Conservation (phyloP, 2,329 filamentous ascomycete species). For the Emmonsiellopsis sp. region DNA sequence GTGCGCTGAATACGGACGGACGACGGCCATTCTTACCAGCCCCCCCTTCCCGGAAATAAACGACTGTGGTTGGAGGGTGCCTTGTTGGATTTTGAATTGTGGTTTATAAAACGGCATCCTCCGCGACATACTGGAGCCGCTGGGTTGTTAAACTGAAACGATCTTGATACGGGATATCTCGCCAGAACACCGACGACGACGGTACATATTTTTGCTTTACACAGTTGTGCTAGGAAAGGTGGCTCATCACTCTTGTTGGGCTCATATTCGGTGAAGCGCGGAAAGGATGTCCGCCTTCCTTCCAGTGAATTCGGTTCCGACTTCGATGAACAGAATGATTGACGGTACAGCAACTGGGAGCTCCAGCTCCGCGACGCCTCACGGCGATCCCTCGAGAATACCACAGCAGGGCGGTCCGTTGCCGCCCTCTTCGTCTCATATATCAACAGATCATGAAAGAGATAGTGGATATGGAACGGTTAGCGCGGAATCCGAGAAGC, state of each 20-base stretch:
- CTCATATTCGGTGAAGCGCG: slow-evolving; percentile 21
- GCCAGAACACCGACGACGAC: neutral
- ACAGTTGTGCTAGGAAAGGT: slow-evolving; percentile 6
- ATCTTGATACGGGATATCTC: neutral
- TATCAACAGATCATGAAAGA: neutral
- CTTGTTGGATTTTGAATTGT: neutral
- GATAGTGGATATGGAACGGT: slow-evolving; percentile 1
- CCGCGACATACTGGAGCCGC: neutral
- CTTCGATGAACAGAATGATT: slow-evolving; percentile 34
- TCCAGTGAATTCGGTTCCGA: slow-evolving; percentile 50
- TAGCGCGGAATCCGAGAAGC: neutral
- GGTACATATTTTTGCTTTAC: neutral
- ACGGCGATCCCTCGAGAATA: slow-evolving; percentile 29
- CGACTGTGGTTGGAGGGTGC: no score
- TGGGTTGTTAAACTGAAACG: neutral
- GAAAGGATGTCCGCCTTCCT: slow-evolving; percentile 50
- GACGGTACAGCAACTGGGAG: slow-evolving; percentile 32
- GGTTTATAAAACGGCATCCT: neutral
- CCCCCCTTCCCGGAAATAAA: no score
- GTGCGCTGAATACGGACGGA: no score
- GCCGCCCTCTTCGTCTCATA: neutral
- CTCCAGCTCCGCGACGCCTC: slow-evolving; percentile 42
- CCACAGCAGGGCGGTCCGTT: neutral
- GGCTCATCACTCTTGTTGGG: slow-evolving; percentile 12
- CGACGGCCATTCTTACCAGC: no score